These are phyloP conservation scores for Penicillium silybi DNA, from an alignment of 495 filamentous ascomycete species.

Conservation along the genomic window DNA sequence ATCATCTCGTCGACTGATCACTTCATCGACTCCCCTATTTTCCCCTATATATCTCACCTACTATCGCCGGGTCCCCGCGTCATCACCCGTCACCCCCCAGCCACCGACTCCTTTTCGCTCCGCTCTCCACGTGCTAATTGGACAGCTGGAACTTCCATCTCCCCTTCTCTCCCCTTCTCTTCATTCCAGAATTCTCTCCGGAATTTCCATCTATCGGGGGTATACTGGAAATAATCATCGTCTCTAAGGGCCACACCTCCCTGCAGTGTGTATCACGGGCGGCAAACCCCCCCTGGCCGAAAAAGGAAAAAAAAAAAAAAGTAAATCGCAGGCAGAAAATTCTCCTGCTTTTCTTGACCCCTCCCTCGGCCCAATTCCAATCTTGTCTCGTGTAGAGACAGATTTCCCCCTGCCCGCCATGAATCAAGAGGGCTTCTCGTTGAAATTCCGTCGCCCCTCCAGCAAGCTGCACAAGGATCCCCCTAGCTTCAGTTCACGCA, in stretches of 20 bases:
- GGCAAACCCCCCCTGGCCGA: conserved; percentile 3
- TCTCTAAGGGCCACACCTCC: not conserved
- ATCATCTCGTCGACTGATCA: too few species aligned
- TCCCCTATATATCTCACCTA: not conserved
- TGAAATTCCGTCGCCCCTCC: conserved; percentile 46
- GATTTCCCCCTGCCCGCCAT: conserved; percentile 31
- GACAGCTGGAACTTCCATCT: not conserved
- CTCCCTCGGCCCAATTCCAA: conserved; percentile 30
- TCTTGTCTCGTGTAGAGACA: conserved; percentile 27
- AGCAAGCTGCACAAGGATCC: conserved; percentile 50
- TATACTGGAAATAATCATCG: not conserved
- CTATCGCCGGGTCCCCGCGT: conserved; percentile 12
- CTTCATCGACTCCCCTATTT: not conserved
- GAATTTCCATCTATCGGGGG: not conserved
- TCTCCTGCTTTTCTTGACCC: conserved; percentile 12
- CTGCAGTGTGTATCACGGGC: not conserved
- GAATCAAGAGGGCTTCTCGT: conserved; percentile 43
- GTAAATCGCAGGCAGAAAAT: conserved; percentile 19
- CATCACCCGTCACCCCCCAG: conserved; percentile 14
- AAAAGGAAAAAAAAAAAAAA: too few species aligned
- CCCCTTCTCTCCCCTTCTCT: conserved; percentile 5
- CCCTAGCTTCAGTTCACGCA: conserved; percentile 41
- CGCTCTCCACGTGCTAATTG: conserved; percentile 22
- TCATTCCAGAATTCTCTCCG: not conserved
- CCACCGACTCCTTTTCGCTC: conserved; percentile 18